Percentiles rank a stretch among this genome's conserved stretches.
phyloP scores from a whole-genome alignment of 495 filamentous ascomycete species.

The Penicillium paxilli region DNA sequence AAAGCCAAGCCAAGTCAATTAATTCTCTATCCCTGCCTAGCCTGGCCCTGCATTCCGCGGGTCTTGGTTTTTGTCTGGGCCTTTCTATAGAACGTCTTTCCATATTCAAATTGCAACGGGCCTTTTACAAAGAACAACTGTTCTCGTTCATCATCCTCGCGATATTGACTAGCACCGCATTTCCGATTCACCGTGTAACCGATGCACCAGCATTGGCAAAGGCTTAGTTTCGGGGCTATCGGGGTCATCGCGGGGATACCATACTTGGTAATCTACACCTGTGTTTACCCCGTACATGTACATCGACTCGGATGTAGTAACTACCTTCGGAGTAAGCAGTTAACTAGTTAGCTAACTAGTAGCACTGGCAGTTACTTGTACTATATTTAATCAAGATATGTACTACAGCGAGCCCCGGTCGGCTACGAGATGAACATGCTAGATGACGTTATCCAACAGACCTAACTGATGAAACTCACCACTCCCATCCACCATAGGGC shows the following conservation, averaged over 20 bases:
- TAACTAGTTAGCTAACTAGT: no score
- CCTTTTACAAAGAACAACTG: not conserved
- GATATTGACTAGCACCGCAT: slow-evolving; percentile 3
- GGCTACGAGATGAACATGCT: slow-evolving; percentile 1
- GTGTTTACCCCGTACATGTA: no score
- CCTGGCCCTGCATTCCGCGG: slow-evolving; percentile 7
- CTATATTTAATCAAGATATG: no score
- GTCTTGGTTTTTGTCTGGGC: not conserved
- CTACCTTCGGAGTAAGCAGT: no score
- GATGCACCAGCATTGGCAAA: slow-evolving; percentile 20
- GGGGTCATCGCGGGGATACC: slow-evolving; percentile 1
- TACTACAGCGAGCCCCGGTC: slow-evolving; percentile 1
- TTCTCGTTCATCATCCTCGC: not conserved
- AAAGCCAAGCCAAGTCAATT: slow-evolving; percentile 2
- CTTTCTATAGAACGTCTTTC: no score
- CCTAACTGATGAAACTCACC: not conserved
- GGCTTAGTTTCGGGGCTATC: slow-evolving; percentile 19
- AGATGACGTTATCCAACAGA: slow-evolving; percentile 12
- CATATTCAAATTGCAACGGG: not conserved
- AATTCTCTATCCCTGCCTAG: not conserved
- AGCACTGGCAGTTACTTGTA: no score
- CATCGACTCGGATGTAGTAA: no score
- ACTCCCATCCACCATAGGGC: not conserved
- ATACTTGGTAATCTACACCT: no score
- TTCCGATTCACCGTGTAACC: slow-evolving; percentile 1